Percentiles rank a stretch among this genome's conserved stretches.
Conservation (phyloP, 257 asterid genomes). For the Phtheirospermum japonicum region DNA sequence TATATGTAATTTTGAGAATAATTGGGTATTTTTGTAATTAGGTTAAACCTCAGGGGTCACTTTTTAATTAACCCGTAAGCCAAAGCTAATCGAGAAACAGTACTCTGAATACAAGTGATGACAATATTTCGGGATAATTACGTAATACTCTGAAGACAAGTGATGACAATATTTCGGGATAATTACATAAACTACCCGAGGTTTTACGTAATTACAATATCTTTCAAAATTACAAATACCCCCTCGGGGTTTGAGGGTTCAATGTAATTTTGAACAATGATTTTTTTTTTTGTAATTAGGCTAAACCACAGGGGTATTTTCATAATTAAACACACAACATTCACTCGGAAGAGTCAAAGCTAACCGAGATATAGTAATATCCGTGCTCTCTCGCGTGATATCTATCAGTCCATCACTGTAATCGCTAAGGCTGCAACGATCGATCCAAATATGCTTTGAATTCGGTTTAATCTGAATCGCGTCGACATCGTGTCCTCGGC, state of each 20-base stretch:
- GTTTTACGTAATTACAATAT: no score
- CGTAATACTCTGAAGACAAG: no score
- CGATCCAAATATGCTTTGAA: constrained; percentile 81
- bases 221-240: not conserved
- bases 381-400: constrained; percentile 75
- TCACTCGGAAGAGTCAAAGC: not conserved
- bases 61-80: no score
- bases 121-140: no score
- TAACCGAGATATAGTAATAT: constrained; percentile 80
- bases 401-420: constrained; percentile 76
- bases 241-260: not conserved
- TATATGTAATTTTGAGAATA: no score
- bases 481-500: constrained; percentile 74
- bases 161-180: no score
- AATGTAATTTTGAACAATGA: no score
- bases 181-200: no score
- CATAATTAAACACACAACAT: not conserved
- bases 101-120: no score
- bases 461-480: constrained; percentile 85
- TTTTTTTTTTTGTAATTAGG: no score
- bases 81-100: not conserved
- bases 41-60: not conserved
- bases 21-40: no score
- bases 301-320: no score
- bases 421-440: constrained; percentile 80